Evolutionary conservation across 2,329 filamentous ascomycete species (phyloP).

Genomic region (Zarea fungicola): DNA sequence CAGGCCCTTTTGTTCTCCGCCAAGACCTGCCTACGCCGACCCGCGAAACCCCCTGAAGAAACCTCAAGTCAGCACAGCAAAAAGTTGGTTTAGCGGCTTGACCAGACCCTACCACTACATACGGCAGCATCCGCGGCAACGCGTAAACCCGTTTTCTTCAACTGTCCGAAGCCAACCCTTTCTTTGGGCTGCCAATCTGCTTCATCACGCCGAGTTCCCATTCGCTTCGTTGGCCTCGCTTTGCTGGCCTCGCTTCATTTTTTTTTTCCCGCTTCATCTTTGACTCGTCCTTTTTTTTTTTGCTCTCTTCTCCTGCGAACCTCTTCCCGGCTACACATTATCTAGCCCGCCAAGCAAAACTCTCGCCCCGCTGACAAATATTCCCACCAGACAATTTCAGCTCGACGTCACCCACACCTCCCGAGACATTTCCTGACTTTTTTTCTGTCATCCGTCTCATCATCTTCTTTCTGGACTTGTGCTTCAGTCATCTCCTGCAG

Average conservation of each 20-base stretch:
- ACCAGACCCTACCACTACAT: no score
- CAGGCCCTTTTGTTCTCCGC: no score
- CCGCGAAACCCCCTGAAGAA: no score
- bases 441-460: conserved; percentile 12
- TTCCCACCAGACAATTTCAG: conserved; percentile 10
- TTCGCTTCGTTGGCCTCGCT: no score
- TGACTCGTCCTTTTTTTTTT: neutral
- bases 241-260: neutral
- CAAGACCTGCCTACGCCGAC: no score
- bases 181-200: no score
- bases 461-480: conserved; percentile 17
- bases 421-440: conserved; percentile 14
- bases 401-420: conserved; percentile 12
- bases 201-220: no score
- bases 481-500: neutral
- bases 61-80: no score
- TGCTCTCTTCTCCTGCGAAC: neutral
- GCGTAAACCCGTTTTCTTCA: no score
- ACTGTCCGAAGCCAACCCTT: no score
- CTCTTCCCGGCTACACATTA: neutral
- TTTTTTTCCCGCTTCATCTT: neutral
- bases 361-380: conserved; percentile 12
- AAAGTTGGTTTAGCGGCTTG: no score
- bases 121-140: no score
- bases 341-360: conserved; percentile 6